These are phyloP conservation scores for Pythium utonaiense DNA, from an alignment of 352 stramenopile genomes.

Conservation along the genomic window DNA sequence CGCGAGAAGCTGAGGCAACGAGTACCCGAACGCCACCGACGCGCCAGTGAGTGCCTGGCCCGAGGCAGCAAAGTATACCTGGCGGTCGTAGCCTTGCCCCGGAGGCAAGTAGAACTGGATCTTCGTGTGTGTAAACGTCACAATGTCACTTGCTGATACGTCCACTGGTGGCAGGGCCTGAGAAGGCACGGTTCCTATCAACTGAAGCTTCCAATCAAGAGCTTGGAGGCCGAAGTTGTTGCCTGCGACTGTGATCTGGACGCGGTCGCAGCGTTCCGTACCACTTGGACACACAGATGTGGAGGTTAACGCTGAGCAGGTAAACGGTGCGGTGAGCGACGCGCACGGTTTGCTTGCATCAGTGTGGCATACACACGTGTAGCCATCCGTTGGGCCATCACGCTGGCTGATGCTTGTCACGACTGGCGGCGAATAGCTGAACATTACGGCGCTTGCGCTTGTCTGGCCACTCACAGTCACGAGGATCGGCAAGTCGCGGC, in stretches of 20 bases:
- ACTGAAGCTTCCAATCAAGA: slow-evolving; percentile 40
- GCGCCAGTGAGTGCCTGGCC: slow-evolving; percentile 29
- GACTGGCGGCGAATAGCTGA: slow-evolving; percentile 42
- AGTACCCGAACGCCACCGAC: slow-evolving; percentile 41
- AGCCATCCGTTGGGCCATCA: slow-evolving; percentile 46
- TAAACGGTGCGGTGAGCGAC: slow-evolving; percentile 33
- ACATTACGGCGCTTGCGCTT: slow-evolving; percentile 21
- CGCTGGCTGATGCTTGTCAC: slow-evolving; percentile 36
- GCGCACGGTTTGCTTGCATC: slow-evolving; percentile 39
- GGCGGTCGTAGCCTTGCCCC: slow-evolving; percentile 41
- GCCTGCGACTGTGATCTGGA: slow-evolving; percentile 40
- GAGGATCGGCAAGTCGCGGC: slow-evolving; percentile 29
- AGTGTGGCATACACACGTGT: slow-evolving; percentile 39
- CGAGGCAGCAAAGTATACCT: slow-evolving; percentile 35
- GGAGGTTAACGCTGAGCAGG: slow-evolving; percentile 29
- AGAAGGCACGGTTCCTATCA: slow-evolving; percentile 21
- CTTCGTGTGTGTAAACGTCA: slow-evolving; percentile 55
- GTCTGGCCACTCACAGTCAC: slow-evolving; percentile 42
- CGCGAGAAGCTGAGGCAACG: slow-evolving; percentile 34
- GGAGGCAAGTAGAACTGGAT: slow-evolving; percentile 55
- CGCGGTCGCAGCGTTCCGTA: slow-evolving; percentile 45
- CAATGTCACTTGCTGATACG: slow-evolving; percentile 34
- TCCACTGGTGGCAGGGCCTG: slow-evolving; percentile 25
- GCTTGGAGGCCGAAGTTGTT: slow-evolving; percentile 50
- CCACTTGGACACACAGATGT: slow-evolving; percentile 30